Evolutionary conservation across 2,329 filamentous ascomycete species (phyloP).

Genomic region (Paecilomyces niveus): DNA sequence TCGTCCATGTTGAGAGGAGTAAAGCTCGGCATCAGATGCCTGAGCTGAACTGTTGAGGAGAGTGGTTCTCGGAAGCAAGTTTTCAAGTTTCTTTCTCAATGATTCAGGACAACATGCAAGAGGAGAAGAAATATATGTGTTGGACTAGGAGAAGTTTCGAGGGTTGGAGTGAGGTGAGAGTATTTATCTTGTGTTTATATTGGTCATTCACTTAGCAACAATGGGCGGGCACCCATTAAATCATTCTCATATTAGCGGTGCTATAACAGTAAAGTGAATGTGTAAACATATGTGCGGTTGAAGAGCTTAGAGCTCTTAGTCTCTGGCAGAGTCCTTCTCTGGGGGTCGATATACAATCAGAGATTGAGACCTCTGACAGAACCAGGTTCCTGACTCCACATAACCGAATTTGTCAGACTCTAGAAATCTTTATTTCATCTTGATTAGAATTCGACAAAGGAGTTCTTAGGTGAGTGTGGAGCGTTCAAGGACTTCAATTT

Average conservation of each 20-base stretch:
- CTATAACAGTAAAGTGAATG: background rate
- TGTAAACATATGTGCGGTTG: background rate
- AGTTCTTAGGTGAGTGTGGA: too few species aligned
- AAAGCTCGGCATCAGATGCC: background rate
- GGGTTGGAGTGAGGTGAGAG: background rate
- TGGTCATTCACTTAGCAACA: background rate
- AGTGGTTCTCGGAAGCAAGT: too few species aligned
- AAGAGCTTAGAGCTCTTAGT: background rate
- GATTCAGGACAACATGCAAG: background rate
- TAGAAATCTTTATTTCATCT: too few species aligned
- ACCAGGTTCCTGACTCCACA: background rate
- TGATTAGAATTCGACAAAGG: too few species aligned
- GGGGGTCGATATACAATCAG: background rate
- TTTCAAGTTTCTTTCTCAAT: too few species aligned
- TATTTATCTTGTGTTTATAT: background rate
- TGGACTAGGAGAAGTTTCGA: background rate
- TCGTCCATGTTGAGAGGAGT: background rate
- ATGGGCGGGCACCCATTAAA: background rate
- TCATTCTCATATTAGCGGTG: background rate
- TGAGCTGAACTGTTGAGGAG: background rate
- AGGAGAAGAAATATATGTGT: background rate
- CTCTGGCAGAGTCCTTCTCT: background rate
- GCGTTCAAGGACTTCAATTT: background rate
- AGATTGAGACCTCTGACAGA: background rate
- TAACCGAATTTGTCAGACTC: too few species aligned